Base-by-base conservation (phyloP, 192 early-diverging fungal genomes). In the Thoreauomyces humboldtii region DNA sequence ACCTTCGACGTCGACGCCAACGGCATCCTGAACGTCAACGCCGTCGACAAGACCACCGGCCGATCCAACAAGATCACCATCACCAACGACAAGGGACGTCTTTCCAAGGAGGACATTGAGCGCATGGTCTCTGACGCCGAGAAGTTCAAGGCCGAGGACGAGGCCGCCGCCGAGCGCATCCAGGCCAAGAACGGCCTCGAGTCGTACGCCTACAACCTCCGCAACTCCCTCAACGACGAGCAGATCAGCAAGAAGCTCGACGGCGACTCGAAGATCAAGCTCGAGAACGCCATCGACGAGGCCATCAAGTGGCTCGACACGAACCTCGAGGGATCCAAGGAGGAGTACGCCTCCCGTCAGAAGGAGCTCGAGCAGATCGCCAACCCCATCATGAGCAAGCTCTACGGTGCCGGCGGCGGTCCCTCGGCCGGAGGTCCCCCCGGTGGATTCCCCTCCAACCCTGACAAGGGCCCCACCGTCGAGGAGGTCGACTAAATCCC, bases 61-160 rank as follows among this genome's bases (percentile, higher is more conserved):
- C 84, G 86, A 69, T 87, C 89, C 70, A 93, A 94, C 86, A 96
- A 93, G 86, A 96, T 96, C 78, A 96, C 93, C 78, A 95, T 98
- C 86, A 95, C 93, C 84, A 94, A 95, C 87, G 93, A 96, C 86
- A 95, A 96, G 87, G 94, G 94, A 60, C 90, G 93, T 73, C 87
- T 98, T 59, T 89, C 92, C 65, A 94, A 97, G 88, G 96, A 97
- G 73, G 93, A 97, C 70, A 97, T 98, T 72, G 94, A 98, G 79
- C 92, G 93, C 73, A 95, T 96, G 92, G 90, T 98, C 43, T 61
- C 72, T 59, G 92, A 97, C 41, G 92, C 92, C 70, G 92, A 94
- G 73, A 92, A 93, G 85, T 92, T 89, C 89, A 92, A 92, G 87
- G 91, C 87, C 65, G 94, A 98, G 81, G 96, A 98, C 83, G 92